These are phyloP conservation scores for Solanum etuberosum DNA, from an alignment of 257 asterid genomes.

Conservation along the genomic window DNA sequence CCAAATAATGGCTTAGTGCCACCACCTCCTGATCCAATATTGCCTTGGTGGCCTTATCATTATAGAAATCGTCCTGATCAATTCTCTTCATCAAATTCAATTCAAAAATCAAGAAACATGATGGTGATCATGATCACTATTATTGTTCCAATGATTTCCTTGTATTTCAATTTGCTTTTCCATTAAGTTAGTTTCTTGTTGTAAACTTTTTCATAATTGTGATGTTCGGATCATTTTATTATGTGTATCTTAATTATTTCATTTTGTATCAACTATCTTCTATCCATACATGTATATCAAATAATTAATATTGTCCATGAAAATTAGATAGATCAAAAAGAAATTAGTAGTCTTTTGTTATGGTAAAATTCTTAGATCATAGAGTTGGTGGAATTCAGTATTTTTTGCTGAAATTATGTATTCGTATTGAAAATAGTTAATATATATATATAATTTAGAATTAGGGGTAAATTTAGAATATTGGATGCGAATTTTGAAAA, in stretches of 20 bases:
- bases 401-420: too few relatives aligned
- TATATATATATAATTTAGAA: too few relatives aligned
- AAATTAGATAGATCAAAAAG: too few relatives aligned
- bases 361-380: too few relatives aligned
- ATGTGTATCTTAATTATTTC: not conserved
- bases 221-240: not conserved
- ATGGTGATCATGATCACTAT: not conserved
- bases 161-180: not conserved
- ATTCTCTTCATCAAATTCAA: slow-evolving; percentile 26
- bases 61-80: slow-evolving; percentile 52
- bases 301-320: too few relatives aligned
- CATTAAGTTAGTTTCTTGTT: not conserved
- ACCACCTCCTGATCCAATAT: slow-evolving; percentile 68
- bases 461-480: too few relatives aligned
- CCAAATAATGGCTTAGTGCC: slow-evolving; percentile 20
- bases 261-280: not conserved
- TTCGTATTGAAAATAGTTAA: too few relatives aligned
- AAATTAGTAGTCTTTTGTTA: too few relatives aligned
- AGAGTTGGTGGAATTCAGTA: too few relatives aligned
- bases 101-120: slow-evolving; percentile 8
- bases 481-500: not conserved
- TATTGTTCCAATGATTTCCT: not conserved
- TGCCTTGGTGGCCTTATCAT: slow-evolving; percentile 77
- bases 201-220: not conserved
- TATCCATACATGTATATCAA: not conserved